Conservation (phyloP, 306 rosid genomes). For the Pyrus betulifolia region DNA sequence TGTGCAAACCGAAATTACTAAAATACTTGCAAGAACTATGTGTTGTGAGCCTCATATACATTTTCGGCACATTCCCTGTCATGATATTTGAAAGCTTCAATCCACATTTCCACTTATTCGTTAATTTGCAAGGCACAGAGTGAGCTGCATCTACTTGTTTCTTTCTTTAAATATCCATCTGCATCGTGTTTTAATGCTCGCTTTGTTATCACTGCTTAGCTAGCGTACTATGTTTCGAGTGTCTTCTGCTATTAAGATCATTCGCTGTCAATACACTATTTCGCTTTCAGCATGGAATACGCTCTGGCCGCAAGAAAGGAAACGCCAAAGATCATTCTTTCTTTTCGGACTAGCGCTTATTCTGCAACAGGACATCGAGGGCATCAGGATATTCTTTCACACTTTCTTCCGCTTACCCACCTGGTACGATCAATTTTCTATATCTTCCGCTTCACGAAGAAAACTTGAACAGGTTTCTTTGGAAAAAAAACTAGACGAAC, state of each 20-base stretch:
- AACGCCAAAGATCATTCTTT: conserved; percentile 92
- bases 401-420: conserved; percentile 87
- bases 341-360: conserved; percentile 89
- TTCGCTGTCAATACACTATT: neutral
- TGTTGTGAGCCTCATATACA: neutral
- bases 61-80: neutral
- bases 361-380: conserved; percentile 79
- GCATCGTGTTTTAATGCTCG: neutral
- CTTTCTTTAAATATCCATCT: neutral
- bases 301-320: conserved; percentile 97
- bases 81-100: neutral
- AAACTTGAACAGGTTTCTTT: neutral
- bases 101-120: neutral
- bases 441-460: neutral
- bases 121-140: neutral
- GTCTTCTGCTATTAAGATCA: neutral
- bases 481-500: neutral
- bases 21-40: neutral
- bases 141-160: neutral
- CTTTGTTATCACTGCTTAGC: neutral
- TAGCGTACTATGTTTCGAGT: neutral
- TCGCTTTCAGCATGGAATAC: conserved; percentile 72
- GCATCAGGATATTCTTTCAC: conserved; percentile 76
- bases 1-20: neutral
- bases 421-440: conserved; percentile 42